Percentiles rank a stretch among this genome's conserved stretches.
Evolutionary conservation across 768 basidiomycete genomes (phyloP).

Genomic region (Boletus eberwhitei): DNA sequence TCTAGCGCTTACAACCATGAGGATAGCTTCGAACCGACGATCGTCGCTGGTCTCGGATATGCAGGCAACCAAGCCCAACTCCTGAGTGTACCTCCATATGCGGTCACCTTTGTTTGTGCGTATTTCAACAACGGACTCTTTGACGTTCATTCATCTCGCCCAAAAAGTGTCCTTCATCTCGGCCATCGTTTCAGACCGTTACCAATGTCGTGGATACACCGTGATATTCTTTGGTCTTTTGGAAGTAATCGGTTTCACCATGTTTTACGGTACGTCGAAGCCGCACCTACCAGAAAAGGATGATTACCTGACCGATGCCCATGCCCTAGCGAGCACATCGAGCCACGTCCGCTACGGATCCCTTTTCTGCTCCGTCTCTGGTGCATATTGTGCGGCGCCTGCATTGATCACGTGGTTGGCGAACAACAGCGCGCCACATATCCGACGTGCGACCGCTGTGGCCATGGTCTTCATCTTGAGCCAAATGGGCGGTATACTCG

Average conservation of each 20-base stretch:
- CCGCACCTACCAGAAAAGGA: too few species aligned
- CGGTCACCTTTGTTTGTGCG: constrained; percentile 22
- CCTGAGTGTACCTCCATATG: constrained; percentile 53
- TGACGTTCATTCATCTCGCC: neutral
- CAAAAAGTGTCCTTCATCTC: constrained; percentile 35
- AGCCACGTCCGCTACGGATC: too few species aligned
- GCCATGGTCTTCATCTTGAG: constrained; percentile 55
- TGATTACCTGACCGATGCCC: too few species aligned
- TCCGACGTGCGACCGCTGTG: constrained; percentile 55
- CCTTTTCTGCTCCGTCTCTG: constrained; percentile 28
- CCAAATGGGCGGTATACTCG: constrained; percentile 57
- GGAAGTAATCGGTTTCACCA: too few species aligned
- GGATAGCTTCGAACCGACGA: constrained; percentile 66
- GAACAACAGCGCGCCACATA: constrained; percentile 23
- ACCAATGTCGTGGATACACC: too few species aligned
- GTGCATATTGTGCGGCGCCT: too few species aligned
- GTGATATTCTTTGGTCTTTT: too few species aligned
- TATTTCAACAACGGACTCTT: neutral
- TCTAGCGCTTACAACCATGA: constrained; percentile 34
- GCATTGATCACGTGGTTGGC: constrained; percentile 45
- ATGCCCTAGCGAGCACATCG: too few species aligned
- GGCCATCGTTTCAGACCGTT: constrained; percentile 34
- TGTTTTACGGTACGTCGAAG: too few species aligned
- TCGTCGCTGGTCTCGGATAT: constrained; percentile 62
- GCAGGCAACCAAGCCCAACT: constrained; percentile 52